These are phyloP conservation scores for Backusella australiensis DNA, from an alignment of 192 early-diverging fungal genomes.

Conservation along the genomic window DNA sequence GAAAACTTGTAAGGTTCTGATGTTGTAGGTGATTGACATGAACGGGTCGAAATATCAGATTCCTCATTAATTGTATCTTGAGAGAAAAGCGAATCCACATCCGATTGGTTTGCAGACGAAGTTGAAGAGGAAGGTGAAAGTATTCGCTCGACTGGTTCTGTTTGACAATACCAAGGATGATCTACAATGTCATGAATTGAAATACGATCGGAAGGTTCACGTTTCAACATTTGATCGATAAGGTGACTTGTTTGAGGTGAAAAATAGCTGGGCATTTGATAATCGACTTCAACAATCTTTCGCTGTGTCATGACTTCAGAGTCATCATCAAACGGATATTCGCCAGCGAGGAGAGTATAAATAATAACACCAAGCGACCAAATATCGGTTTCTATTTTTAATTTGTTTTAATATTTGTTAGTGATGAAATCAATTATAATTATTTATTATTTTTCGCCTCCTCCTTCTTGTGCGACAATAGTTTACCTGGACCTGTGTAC, in stretches of 20 bases:
- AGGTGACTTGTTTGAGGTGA: slow-evolving; percentile 59
- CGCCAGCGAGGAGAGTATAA: slow-evolving; percentile 81
- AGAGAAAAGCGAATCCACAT: slow-evolving; percentile 20
- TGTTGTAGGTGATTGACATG: background rate
- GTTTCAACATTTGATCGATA: slow-evolving; percentile 61
- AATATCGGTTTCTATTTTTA: slow-evolving; percentile 72
- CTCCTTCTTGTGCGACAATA: background rate
- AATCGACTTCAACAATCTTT: slow-evolving; percentile 73
- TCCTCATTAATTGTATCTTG: slow-evolving; percentile 1
- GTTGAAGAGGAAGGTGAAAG: slow-evolving; percentile 18
- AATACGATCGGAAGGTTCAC: slow-evolving; percentile 63
- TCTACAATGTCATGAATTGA: slow-evolving; percentile 61
- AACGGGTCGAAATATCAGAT: background rate
- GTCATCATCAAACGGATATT: slow-evolving; percentile 83
- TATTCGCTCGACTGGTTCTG: slow-evolving; percentile 26
- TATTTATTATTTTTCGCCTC: background rate
- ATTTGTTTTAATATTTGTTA: slow-evolving; percentile 32
- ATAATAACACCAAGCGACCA: slow-evolving; percentile 94
- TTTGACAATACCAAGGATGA: slow-evolving; percentile 60
- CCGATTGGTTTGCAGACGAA: slow-evolving; percentile 16
- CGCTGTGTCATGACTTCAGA: slow-evolving; percentile 64
- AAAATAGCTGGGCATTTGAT: slow-evolving; percentile 64
- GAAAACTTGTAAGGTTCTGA: slow-evolving; percentile 8
- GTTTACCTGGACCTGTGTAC: slow-evolving; percentile 72
- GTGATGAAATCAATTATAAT: background rate